Base-by-base conservation (phyloP, 192 early-diverging fungal genomes). In the Coemansia sp. region DNA sequence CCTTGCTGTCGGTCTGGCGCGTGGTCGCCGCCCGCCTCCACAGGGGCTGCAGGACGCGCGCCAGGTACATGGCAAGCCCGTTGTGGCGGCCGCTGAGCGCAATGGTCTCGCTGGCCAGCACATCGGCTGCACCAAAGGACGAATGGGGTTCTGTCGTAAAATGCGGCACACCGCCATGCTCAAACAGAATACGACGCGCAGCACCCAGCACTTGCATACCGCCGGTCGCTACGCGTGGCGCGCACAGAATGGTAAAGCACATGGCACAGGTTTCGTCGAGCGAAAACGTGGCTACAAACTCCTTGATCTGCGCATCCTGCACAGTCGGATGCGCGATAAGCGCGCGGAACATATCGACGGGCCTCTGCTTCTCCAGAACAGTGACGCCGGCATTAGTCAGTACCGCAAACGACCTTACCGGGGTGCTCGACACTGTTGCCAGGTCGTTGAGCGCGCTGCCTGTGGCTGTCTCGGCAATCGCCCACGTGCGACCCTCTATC, bases 401-500 rank as follows among this genome's bases (percentile, higher is more conserved):
- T 14, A 94, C 82, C 0, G 89, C 72, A 66, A 89, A 92, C 14
- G 79, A 74, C 29, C 92, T 81, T 17, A 85, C 59, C 14, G 87
- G 83, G 10, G 62, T 59, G 15, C 77, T 72, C 6, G 85, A 67
- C 29, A 87, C 87, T 0, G 87, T 83, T 0, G 75, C 85, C 40
- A 94, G 67, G 62, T 93, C 90, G 61, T 92, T 92, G 14, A 84
- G 61, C 22, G 64, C 61, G 69, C 65, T 25, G 65, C 57, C 28
- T 62, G 61, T 50, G 38, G 48, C 55, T 48, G 75, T 57, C 54
- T 92, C 92, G 5, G 84, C 83, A 53, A 97, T 91, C 9, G 86
- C 87, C 87, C 91, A 90, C 2, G 91, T 89, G 58, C 90, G 91
- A 19, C 94, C 94, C 53, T 92, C 87, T 17, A 94, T 64, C 11